These are phyloP conservation scores for Penicillium alfredii DNA, from an alignment of 495 filamentous ascomycete genomes.

Conservation along the genomic window DNA sequence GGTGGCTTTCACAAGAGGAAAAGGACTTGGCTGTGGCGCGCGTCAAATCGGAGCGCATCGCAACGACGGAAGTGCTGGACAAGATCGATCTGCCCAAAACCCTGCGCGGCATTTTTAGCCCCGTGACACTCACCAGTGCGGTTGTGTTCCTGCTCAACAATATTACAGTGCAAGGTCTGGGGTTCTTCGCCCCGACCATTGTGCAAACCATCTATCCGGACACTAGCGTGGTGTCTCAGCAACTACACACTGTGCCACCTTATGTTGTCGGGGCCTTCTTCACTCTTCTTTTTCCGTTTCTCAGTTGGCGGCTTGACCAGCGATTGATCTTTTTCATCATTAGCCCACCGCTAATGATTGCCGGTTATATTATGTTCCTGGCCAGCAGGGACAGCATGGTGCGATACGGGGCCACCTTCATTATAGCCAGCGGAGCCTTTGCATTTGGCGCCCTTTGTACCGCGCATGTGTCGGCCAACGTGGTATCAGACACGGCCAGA, in stretches of 20 bases:
- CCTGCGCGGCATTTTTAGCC: conserved; percentile 44
- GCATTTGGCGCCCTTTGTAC: conserved; percentile 57
- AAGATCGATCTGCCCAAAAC: conserved; percentile 40
- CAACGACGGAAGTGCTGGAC: conserved; percentile 55
- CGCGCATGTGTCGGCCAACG: conserved; percentile 62
- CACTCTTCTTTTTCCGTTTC: conserved; percentile 53
- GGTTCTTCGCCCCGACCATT: conserved; percentile 69
- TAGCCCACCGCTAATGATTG: conserved; percentile 51
- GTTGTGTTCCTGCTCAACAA: conserved; percentile 51
- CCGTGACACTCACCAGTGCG: conserved; percentile 40
- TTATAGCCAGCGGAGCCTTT: conserved; percentile 55
- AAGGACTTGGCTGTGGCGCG: conserved; percentile 57
- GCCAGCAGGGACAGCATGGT: conserved; percentile 45
- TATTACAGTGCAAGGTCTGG: conserved; percentile 52
- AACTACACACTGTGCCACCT: conserved; percentile 66
- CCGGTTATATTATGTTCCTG: conserved; percentile 69
- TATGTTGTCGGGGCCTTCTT: conserved; percentile 66
- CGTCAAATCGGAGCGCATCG: conserved; percentile 59
- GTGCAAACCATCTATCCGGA: conserved; percentile 56
- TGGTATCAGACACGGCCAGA: conserved; percentile 63
- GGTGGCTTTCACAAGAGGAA: conserved; percentile 60
- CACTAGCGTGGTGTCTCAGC: conserved; percentile 49
- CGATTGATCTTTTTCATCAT: conserved; percentile 44
- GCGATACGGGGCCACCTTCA: conserved; percentile 67
- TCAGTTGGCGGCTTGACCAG: conserved; percentile 54